These are phyloP conservation scores for Akanthomyces muscarius DNA, from an alignment of 2,329 filamentous ascomycete species.

Conservation along the genomic window DNA sequence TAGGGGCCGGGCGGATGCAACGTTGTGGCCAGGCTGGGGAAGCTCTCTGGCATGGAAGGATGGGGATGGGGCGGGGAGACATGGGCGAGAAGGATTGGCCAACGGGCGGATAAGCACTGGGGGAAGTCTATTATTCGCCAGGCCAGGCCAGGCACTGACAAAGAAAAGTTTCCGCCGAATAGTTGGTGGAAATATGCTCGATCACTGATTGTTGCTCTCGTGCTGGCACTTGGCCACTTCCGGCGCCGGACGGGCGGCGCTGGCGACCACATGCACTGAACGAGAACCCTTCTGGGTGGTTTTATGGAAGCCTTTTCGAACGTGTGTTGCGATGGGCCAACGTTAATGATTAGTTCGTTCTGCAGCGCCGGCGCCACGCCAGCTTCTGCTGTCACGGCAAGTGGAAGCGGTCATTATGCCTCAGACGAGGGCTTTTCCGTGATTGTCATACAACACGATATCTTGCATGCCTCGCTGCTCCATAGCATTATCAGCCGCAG, in stretches of 20 bases:
- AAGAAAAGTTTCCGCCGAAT: too few species aligned
- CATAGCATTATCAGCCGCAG: not conserved
- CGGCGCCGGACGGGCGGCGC: not conserved
- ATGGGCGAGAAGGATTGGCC: not conserved
- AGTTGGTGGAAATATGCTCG: too few species aligned
- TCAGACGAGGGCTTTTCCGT: not conserved
- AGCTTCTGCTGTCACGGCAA: too few species aligned
- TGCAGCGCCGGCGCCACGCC: not conserved
- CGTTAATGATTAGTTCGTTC: not conserved
- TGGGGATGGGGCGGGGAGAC: not conserved
- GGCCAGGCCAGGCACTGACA: not conserved
- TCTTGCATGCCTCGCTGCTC: too few species aligned
- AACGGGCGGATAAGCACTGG: not conserved
- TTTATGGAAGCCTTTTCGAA: not conserved
- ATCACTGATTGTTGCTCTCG: not conserved
- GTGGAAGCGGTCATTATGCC: not conserved
- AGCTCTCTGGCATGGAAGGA: conserved; percentile 5
- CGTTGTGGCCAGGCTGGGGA: conserved; percentile 19
- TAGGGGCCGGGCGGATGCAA: conserved; percentile 19
- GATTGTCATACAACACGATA: not conserved
- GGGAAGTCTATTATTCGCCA: not conserved
- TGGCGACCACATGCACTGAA: not conserved
- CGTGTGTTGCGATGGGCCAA: too few species aligned
- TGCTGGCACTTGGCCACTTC: not conserved
- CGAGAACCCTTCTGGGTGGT: not conserved